A percentile compares a stretch with the other conserved stretches of the same genome.
phyloP scores from a whole-genome alignment of 352 stramenopile species.

The Globisporangium megalacanthum region DNA sequence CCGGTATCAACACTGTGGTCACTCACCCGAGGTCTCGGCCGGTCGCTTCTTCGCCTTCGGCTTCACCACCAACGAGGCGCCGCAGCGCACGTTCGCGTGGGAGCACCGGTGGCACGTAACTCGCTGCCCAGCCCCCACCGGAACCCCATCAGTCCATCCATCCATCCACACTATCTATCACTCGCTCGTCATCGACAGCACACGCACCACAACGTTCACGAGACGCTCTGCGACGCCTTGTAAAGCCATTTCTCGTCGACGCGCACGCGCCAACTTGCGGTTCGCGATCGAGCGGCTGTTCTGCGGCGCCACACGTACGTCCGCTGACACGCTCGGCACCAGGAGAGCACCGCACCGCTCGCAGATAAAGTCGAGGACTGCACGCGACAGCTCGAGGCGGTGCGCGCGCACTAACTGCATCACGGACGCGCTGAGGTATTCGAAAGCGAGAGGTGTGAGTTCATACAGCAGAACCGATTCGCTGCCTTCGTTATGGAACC shows the following conservation, averaged over 20 bases:
- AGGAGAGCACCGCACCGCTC: conserved; percentile 52
- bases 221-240: conserved; percentile 15
- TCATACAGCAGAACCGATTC: neutral
- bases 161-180: too few relatives aligned
- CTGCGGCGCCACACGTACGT: conserved; percentile 46
- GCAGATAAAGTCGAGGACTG: conserved; percentile 64
- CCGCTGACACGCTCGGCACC: conserved; percentile 50
- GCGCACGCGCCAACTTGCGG: conserved; percentile 38
- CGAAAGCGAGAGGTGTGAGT: neutral
- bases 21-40: neutral
- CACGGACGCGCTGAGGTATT: conserved; percentile 33
- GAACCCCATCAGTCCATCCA: neutral
- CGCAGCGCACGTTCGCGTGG: conserved; percentile 37
- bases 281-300: conserved; percentile 32
- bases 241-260: conserved; percentile 12
- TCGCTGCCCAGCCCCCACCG: conserved; percentile 17
- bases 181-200: neutral
- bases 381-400: conserved; percentile 28
- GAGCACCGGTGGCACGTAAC: conserved; percentile 51
- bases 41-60: conserved; percentile 42
- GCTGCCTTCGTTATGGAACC: too few relatives aligned
- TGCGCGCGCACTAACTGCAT: conserved; percentile 38
- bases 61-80: conserved; percentile 45
- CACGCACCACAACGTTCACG: conserved; percentile 32
- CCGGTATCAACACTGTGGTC: conserved; percentile 1